Conservation (phyloP, 2,329 filamentous ascomycete species). For the Clonostachys byssicola region DNA sequence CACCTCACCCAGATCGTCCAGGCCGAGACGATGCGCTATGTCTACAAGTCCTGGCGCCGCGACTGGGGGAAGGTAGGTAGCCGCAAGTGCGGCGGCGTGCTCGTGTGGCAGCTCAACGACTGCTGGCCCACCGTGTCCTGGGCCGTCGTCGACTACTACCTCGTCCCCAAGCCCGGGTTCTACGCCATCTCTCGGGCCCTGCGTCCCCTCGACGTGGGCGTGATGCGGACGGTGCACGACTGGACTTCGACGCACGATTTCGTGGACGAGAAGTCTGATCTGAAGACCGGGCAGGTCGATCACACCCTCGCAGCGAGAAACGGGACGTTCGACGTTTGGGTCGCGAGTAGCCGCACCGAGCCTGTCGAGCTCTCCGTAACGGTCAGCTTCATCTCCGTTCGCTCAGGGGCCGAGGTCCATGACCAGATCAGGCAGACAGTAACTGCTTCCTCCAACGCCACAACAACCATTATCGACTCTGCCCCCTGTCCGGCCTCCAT, state of each 20-base stretch:
- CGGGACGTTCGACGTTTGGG: constrained; percentile 35
- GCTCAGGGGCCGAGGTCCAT: constrained; percentile 27
- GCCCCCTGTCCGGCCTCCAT: constrained; percentile 7
- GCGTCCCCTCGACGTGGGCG: constrained; percentile 53
- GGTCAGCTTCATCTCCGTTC: constrained; percentile 34
- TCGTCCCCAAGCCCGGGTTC: constrained; percentile 59
- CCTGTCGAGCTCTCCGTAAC: constrained; percentile 18
- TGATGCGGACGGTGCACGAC: constrained; percentile 36
- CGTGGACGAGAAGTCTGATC: constrained; percentile 9
- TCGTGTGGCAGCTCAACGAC: constrained; percentile 70
- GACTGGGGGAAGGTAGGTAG: constrained; percentile 55
- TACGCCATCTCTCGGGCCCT: constrained; percentile 51
- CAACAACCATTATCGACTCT: constrained; percentile 24
- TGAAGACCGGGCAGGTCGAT: constrained; percentile 30
- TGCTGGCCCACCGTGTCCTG: constrained; percentile 66
- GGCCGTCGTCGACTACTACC: constrained; percentile 60
- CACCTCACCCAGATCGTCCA: constrained; percentile 59
- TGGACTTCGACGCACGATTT: constrained; percentile 26
- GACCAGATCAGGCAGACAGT: constrained; percentile 13
- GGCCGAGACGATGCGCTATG: constrained; percentile 44
- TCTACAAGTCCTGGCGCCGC: constrained; percentile 53
- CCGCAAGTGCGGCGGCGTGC: constrained; percentile 58
- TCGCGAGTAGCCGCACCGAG: constrained; percentile 23
- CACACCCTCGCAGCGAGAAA: constrained; percentile 27
- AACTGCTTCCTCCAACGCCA: constrained; percentile 25